phyloP scores from a whole-genome alignment of 2,329 filamentous ascomycete species.

The Alternaria brassicae region DNA sequence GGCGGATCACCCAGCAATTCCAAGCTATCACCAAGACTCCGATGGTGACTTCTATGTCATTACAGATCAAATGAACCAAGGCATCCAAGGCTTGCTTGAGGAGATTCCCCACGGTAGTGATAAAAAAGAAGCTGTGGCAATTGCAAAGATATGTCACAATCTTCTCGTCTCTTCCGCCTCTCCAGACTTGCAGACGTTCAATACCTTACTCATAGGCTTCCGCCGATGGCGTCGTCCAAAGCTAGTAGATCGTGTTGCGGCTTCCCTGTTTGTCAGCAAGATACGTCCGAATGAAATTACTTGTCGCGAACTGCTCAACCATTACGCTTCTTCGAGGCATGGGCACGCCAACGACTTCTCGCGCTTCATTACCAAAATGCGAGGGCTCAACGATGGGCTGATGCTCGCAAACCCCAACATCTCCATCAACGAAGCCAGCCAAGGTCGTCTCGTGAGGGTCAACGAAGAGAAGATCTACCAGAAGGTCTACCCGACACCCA shows the following conservation, averaged over 20 bases:
- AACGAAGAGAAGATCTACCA: conserved; percentile 49
- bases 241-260: conserved; percentile 41
- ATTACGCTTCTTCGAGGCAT: conserved; percentile 47
- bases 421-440: conserved; percentile 43
- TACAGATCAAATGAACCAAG: conserved; percentile 39
- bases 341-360: conserved; percentile 42
- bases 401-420: conserved; percentile 52
- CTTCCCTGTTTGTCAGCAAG: conserved; percentile 45
- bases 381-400: conserved; percentile 49
- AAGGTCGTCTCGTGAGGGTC: conserved; percentile 35
- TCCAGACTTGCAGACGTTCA: conserved; percentile 74
- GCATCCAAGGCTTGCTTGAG: conserved; percentile 34
- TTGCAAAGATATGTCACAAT: conserved; percentile 64
- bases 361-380: conserved; percentile 52
- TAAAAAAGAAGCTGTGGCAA: conserved; percentile 20
- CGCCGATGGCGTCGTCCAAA: conserved; percentile 33
- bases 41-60: conserved; percentile 46
- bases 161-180: conserved; percentile 67
- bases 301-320: conserved; percentile 50
- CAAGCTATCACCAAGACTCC: conserved; percentile 50
- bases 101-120: conserved; percentile 22
- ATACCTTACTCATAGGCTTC: conserved; percentile 73
- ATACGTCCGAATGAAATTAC: conserved; percentile 57
- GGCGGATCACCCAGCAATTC: conserved; percentile 25
- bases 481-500: conserved; percentile 53